A percentile compares a stretch with the other conserved stretches of the same genome.
Conservation (phyloP, 129 eudicot species). For the Chrysanthemum makinoi region DNA sequence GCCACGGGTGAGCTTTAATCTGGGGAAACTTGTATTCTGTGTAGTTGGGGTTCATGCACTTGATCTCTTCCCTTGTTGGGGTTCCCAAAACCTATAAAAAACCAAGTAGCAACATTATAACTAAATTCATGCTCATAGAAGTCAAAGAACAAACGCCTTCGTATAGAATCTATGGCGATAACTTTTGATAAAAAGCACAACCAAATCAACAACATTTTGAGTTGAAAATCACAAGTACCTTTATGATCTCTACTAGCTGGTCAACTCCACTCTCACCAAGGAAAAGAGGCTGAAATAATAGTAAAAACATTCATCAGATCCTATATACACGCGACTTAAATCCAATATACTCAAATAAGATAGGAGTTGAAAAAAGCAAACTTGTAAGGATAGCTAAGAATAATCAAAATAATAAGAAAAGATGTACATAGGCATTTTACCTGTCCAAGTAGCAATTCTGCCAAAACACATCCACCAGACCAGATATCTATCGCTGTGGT, state of each 20-base stretch:
- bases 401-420: not conserved
- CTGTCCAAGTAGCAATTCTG: conserved; percentile 59
- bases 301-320: conserved; percentile 9
- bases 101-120: conserved; percentile 11
- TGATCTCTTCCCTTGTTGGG: conserved; percentile 86
- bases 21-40: conserved; percentile 90
- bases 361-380: not conserved
- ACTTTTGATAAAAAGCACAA: too few relatives aligned
- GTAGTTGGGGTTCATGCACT: conserved; percentile 95
- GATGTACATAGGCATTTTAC: not conserved
- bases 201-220: not conserved
- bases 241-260: conserved; percentile 89
- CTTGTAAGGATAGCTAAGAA: too few relatives aligned
- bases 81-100: conserved; percentile 67
- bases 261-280: conserved; percentile 76
- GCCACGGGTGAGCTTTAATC: conserved; percentile 96
- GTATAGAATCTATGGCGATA: too few relatives aligned
- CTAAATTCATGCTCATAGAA: not conserved
- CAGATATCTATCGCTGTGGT: conserved; percentile 65
- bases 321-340: conserved; percentile 1
- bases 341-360: not conserved
- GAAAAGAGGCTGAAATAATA: conserved; percentile 41
- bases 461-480: conserved; percentile 63
- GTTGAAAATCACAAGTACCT: conserved; percentile 37
- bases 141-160: too few relatives aligned